These are phyloP conservation scores for Chlorella variabilis DNA, from an alignment of 163 green algal genomes.

Conservation along the genomic window DNA sequence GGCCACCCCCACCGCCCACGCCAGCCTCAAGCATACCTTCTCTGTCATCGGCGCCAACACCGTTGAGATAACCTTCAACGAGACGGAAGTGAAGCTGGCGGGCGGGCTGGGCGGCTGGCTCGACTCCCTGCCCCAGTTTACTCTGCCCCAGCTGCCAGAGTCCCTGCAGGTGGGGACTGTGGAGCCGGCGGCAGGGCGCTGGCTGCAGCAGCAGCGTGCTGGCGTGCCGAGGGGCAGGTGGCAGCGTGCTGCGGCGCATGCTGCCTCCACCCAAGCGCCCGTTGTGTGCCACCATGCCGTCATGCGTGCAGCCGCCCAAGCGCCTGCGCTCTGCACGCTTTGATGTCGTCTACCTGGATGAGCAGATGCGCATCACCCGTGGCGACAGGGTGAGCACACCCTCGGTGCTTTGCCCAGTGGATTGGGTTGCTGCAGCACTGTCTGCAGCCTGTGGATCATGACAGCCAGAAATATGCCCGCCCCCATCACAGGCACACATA, in stretches of 20 bases:
- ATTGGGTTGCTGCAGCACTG: not conserved
- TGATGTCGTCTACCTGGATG: slow-evolving; percentile 62
- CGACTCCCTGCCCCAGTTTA: slow-evolving; percentile 51
- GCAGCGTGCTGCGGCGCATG: not conserved
- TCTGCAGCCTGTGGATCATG: not conserved
- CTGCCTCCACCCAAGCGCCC: not conserved
- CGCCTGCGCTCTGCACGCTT: slow-evolving; percentile 46
- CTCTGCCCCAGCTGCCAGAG: slow-evolving; percentile 53
- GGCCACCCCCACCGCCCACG: slow-evolving; percentile 22
- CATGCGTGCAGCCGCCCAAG: not conserved
- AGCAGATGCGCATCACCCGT: slow-evolving; percentile 58
- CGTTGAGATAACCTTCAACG: slow-evolving; percentile 37
- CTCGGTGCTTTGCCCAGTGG: not conserved
- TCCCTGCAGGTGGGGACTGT: slow-evolving; percentile 32
- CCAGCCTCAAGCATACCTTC: slow-evolving; percentile 43
- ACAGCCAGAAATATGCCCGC: too few relatives aligned
- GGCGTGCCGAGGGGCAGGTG: not conserved
- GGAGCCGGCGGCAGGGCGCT: too few relatives aligned
- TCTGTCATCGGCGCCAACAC: slow-evolving; percentile 10
- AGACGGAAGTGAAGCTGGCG: slow-evolving; percentile 33
- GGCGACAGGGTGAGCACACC: slow-evolving; percentile 48
- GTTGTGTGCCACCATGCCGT: too few relatives aligned
- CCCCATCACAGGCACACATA: too few relatives aligned
- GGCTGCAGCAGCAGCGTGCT: too few relatives aligned
- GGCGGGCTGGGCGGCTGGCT: slow-evolving; percentile 51